Conservation (phyloP, 1,284 basidiomycete genomes). For the Cerrena zonata region DNA sequence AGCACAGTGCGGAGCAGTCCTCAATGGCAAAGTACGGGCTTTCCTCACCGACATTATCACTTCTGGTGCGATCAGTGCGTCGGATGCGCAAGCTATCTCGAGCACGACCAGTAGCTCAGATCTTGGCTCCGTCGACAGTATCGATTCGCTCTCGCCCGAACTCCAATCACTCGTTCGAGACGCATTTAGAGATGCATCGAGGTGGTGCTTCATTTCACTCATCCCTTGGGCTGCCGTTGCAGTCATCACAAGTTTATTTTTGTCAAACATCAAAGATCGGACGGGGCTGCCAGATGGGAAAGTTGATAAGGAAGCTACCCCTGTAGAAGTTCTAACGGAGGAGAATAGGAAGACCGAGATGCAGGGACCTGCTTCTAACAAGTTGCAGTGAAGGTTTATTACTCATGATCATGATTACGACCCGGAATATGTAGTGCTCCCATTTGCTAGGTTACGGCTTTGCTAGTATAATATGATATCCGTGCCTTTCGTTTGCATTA, state of each 20-base stretch:
- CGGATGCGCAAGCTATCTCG: conserved; percentile 24
- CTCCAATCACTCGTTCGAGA: conserved; percentile 32
- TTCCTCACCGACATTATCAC: conserved; percentile 27
- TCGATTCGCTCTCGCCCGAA: conserved; percentile 30
- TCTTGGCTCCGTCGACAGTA: conserved; percentile 31
- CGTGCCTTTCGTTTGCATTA: no score
- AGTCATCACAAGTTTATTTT: conserved; percentile 32
- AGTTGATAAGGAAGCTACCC: neutral
- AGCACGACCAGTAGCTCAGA: conserved; percentile 14
- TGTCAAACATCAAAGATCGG: conserved; percentile 32
- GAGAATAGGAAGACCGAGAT: no score
- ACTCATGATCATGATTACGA: no score
- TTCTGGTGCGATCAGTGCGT: conserved; percentile 24
- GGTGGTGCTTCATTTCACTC: conserved; percentile 42
- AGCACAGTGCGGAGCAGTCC: conserved; percentile 44
- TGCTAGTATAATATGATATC: no score
- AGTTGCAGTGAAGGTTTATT: no score
- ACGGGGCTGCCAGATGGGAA: neutral
- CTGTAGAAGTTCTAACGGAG: neutral
- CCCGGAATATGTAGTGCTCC: no score
- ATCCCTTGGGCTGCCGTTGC: conserved; percentile 41
- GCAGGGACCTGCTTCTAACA: no score
- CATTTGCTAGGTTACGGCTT: no score
- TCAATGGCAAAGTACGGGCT: conserved; percentile 37
- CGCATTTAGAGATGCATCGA: conserved; percentile 37